A percentile compares a stretch with the other conserved stretches of the same genome.
phyloP scores from a whole-genome alignment of 345 rosid genomes.

The Brassica incana region DNA sequence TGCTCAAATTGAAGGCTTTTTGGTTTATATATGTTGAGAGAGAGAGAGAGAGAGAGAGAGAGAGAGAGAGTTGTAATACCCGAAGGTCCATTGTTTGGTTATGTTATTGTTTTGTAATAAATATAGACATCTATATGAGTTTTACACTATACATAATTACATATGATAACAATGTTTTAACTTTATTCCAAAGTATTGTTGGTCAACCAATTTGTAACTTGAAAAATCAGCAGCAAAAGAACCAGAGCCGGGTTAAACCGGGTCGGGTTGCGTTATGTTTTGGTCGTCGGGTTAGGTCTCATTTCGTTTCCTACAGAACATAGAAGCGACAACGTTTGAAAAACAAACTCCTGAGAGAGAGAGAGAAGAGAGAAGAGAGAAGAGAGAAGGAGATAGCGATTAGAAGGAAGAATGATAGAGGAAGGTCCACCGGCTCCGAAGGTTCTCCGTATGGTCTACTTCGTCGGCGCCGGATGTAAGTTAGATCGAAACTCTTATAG shows the following conservation, averaged over 20 bases:
- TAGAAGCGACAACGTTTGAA: background rate
- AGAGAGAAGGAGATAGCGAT: conserved; percentile 31
- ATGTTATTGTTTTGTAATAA: conserved; percentile 30
- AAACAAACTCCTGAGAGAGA: background rate
- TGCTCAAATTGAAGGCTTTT: conserved; percentile 47
- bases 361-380: background rate
- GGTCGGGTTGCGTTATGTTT: background rate
- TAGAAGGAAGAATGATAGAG: conserved; percentile 46
- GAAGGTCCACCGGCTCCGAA: conserved; percentile 68
- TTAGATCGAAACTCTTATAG: background rate
- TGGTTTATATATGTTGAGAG: conserved; percentile 7
- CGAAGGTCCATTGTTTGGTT: conserved; percentile 23
- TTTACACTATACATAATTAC: conserved; percentile 7
- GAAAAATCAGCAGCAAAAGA: background rate
- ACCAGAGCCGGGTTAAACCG: background rate
- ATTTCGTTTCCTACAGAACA: background rate
- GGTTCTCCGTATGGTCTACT: conserved; percentile 54
- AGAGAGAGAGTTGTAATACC: conserved; percentile 7
- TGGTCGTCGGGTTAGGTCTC: background rate
- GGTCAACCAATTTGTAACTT: conserved; percentile 1
- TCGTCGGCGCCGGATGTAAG: conserved; percentile 83
- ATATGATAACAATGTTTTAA: conserved; percentile 1
- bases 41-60: background rate
- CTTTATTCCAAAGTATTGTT: background rate
- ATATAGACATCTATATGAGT: conserved; percentile 24